phyloP scores from a whole-genome alignment of 2,329 filamentous ascomycete genomes.

The Aspergillus pseudonomiae region DNA sequence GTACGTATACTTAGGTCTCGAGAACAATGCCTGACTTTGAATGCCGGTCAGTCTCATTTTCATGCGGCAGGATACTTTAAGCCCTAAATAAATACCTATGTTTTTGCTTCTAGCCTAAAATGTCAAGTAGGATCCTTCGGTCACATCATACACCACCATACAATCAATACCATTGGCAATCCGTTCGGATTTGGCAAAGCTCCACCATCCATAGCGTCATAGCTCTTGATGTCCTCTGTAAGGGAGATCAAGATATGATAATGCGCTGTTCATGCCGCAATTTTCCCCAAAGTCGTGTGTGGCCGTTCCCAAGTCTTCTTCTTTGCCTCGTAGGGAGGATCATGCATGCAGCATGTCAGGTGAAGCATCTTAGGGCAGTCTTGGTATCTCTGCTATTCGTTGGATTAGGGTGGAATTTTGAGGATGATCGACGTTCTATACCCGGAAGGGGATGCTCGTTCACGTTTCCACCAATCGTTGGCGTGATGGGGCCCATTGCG shows the following conservation, averaged over 20 bases:
- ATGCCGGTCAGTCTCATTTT: not conserved
- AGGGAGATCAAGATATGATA: not conserved
- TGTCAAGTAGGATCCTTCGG: not conserved
- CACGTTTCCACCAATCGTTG: not conserved
- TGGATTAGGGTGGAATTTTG: conserved; percentile 7
- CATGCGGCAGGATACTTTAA: not conserved
- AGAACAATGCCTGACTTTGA: not conserved
- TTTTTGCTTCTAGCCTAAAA: not conserved
- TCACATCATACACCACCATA: not conserved
- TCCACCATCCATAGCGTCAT: not conserved
- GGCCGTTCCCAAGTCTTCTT: not conserved
- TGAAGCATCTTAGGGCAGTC: conserved; percentile 1
- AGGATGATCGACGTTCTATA: conserved; percentile 16
- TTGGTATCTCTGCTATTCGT: conserved; percentile 4
- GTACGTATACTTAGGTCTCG: not conserved
- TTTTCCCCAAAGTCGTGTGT: not conserved
- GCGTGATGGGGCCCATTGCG: conserved; percentile 2
- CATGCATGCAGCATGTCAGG: conserved; percentile 8
- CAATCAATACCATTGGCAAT: not conserved
- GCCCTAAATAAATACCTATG: not conserved
- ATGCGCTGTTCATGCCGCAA: not conserved
- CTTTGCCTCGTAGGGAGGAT: not conserved
- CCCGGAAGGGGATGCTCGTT: conserved; percentile 13
- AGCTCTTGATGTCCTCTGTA: not conserved
- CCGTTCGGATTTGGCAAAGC: not conserved